These are phyloP conservation scores for Dioszegia crocea DNA, from an alignment of 768 basidiomycete species.

Conservation along the genomic window DNA sequence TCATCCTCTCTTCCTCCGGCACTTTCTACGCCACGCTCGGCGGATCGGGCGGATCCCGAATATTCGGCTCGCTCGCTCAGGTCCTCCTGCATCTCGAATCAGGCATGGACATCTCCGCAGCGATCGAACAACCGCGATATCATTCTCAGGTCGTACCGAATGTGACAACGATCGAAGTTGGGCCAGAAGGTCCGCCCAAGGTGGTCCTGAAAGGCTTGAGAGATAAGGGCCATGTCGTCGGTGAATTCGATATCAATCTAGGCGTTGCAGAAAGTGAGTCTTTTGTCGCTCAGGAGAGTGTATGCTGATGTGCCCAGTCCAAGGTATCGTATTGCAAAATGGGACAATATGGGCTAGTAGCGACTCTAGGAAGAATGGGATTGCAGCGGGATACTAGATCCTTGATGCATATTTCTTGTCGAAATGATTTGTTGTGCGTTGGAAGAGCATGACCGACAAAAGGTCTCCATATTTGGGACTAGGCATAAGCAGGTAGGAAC, in stretches of 20 bases:
- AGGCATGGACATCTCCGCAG: conserved; percentile 71
- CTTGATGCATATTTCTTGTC: background rate
- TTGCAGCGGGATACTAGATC: conserved; percentile 72
- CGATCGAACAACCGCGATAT: conserved; percentile 77
- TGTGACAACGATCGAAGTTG: conserved; percentile 46
- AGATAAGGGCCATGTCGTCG: conserved; percentile 66
- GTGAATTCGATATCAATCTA: conserved; percentile 65
- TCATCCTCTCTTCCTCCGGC: conserved; percentile 72
- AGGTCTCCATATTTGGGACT: too few relatives aligned
- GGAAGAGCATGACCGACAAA: too few relatives aligned
- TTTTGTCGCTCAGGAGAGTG: background rate
- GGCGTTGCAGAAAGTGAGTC: conserved; percentile 44
- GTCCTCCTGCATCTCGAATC: conserved; percentile 66
- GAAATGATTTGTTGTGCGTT: too few relatives aligned
- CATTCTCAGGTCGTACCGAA: conserved; percentile 82
- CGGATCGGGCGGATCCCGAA: conserved; percentile 81
- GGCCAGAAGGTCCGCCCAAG: conserved; percentile 54
- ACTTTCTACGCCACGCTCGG: conserved; percentile 71
- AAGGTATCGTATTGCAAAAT: conserved; percentile 60
- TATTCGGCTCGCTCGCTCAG: conserved; percentile 76
- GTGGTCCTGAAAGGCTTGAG: conserved; percentile 59
- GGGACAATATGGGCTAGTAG: conserved; percentile 71
- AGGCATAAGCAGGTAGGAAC: too few relatives aligned
- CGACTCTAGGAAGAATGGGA: conserved; percentile 89
- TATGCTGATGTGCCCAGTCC: conserved; percentile 51